phyloP scores from a whole-genome alignment of 1,284 basidiomycete genomes.

The Rhodotorula sp. region DNA sequence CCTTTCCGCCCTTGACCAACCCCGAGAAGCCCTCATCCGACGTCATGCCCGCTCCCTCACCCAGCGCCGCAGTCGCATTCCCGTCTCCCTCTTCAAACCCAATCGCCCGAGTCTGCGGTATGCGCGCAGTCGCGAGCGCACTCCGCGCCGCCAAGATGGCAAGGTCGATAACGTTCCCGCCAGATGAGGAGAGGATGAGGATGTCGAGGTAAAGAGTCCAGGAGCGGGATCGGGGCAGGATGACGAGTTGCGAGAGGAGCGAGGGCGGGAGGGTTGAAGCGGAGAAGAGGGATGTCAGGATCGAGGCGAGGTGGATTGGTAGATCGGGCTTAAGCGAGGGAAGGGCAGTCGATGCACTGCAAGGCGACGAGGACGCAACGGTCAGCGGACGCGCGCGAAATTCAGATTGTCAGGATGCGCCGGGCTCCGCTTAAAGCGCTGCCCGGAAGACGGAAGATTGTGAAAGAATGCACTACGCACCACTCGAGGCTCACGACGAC shows the following conservation, averaged over 20 bases:
- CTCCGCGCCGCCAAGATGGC: slow-evolving; percentile 32
- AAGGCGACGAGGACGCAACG: background rate
- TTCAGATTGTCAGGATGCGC: background rate
- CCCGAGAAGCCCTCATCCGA: slow-evolving; percentile 34
- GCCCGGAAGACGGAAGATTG: background rate
- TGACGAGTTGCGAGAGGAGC: slow-evolving; percentile 35
- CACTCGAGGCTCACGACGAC: slow-evolving; percentile 33
- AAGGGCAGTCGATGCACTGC: slow-evolving; percentile 32
- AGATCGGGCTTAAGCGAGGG: slow-evolving; percentile 26
- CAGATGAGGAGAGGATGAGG: slow-evolving; percentile 31
- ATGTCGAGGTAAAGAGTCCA: slow-evolving; percentile 41
- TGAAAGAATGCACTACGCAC: slow-evolving; percentile 1
- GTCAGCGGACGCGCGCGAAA: background rate
- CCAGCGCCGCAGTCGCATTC: background rate
- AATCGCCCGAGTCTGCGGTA: slow-evolving; percentile 30
- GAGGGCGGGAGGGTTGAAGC: slow-evolving; percentile 22
- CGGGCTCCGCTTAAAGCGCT: no score
- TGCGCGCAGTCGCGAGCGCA: slow-evolving; percentile 24
- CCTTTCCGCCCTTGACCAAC: slow-evolving; percentile 41
- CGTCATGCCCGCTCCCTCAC: slow-evolving; percentile 2
- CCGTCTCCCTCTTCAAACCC: slow-evolving; percentile 24
- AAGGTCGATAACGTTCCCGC: slow-evolving; percentile 37
- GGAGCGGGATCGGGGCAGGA: slow-evolving; percentile 31
- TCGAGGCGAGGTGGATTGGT: slow-evolving; percentile 29
- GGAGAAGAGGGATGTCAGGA: slow-evolving; percentile 37